A percentile compares a stretch with the other conserved stretches of the same genome.
Conservation (phyloP, 805 yeast genomes). For the Barnettozyma pratensis region DNA sequence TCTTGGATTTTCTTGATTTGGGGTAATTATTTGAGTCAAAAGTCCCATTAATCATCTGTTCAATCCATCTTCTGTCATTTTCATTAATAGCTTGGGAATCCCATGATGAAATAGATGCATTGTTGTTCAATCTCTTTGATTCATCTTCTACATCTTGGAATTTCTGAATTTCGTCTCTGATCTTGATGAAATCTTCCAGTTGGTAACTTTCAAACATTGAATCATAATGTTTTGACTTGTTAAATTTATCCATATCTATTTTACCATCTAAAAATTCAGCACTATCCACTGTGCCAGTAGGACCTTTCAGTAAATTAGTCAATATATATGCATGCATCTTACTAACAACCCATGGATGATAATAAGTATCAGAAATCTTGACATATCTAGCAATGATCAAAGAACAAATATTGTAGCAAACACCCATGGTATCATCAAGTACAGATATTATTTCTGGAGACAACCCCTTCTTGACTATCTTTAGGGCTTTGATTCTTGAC, state of each 20-base stretch:
- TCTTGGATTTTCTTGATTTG: not conserved
- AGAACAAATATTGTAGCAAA: not conserved
- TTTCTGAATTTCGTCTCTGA: constrained; percentile 4
- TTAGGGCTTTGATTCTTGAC: constrained; percentile 18
- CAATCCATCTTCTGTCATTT: constrained; percentile 20
- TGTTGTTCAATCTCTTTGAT: not conserved
- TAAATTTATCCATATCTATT: constrained; percentile 8
- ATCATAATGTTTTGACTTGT: constrained; percentile 12
- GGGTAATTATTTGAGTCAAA: not conserved
- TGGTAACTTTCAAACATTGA: constrained; percentile 13
- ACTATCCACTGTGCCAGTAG: constrained; percentile 8
- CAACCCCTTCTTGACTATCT: constrained; percentile 6
- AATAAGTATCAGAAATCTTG: constrained; percentile 18
- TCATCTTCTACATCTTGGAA: constrained; percentile 9
- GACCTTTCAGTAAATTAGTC: constrained; percentile 9
- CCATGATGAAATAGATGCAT: constrained; percentile 3
- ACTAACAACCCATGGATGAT: constrained; percentile 23
- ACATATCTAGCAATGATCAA: constrained; percentile 10
- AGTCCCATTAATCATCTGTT: constrained; percentile 11
- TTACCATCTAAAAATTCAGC: constrained; percentile 4
- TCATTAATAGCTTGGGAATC: constrained; percentile 9
- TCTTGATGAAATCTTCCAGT: constrained; percentile 9
- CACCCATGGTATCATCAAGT: constrained; percentile 13
- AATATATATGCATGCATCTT: constrained; percentile 19
- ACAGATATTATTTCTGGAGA: constrained; percentile 1